Percentiles rank a stretch among this genome's conserved stretches.
phyloP scores from a whole-genome alignment of 306 rosid genomes.

The Rosa multiflora region DNA sequence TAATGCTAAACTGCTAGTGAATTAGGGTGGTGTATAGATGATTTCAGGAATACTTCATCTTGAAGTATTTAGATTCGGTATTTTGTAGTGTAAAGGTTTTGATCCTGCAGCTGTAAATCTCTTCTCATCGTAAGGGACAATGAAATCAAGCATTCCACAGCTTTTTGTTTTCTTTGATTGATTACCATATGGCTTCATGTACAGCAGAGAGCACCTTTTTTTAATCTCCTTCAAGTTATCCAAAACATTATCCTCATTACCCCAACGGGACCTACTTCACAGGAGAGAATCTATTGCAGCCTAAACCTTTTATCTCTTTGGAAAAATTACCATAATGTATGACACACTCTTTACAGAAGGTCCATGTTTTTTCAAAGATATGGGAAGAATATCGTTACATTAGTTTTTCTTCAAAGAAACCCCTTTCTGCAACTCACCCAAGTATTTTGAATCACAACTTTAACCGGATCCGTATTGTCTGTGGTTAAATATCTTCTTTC shows the following conservation, averaged over 20 bases:
- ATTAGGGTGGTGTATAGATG: conserved; percentile 46
- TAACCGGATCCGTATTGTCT: not conserved
- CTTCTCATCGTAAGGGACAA: conserved; percentile 1
- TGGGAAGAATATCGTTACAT: not conserved
- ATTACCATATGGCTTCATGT: not conserved
- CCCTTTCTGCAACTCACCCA: not conserved
- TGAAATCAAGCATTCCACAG: not conserved
- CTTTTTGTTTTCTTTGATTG: not conserved
- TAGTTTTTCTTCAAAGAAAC: not conserved
- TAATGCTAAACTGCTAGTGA: conserved; percentile 14
- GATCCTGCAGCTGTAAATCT: conserved; percentile 35
- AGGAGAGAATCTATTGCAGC: not conserved
- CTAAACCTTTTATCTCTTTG: no score
- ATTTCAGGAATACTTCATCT: conserved; percentile 57
- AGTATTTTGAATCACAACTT: not conserved
- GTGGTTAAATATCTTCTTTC: not conserved
- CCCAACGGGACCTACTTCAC: not conserved
- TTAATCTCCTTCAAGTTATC: not conserved
- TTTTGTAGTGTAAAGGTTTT: conserved; percentile 40
- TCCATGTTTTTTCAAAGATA: not conserved
- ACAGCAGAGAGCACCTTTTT: not conserved
- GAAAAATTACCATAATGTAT: not conserved
- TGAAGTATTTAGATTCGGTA: conserved; percentile 46
- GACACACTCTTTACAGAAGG: not conserved
- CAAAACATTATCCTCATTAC: not conserved